Evolutionary conservation across 202 grass and related monocot genomes (phyloP).

Genomic region (Panicum hallii): DNA sequence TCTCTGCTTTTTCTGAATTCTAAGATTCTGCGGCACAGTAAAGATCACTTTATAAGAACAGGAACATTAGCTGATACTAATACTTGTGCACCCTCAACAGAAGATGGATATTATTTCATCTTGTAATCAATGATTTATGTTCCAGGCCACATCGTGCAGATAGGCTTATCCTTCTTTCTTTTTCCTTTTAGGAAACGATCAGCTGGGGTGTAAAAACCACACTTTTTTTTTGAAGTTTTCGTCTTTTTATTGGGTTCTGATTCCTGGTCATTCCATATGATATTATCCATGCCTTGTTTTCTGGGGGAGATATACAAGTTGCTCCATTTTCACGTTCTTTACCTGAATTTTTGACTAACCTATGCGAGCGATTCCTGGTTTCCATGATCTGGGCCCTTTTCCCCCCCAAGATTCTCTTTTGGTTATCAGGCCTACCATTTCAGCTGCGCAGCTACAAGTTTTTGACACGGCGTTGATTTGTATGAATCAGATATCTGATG

Average conservation of each 20-base stretch:
- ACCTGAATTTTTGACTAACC: conserved; percentile 3
- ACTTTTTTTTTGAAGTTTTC: background rate
- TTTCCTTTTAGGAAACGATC: background rate
- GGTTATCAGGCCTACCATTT: conserved; percentile 15
- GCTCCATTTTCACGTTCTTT: background rate
- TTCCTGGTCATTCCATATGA: background rate
- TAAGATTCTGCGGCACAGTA: background rate
- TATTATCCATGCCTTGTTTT: conserved; percentile 2
- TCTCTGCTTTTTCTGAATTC: background rate
- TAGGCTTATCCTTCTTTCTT: background rate
- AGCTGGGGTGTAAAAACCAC: background rate
- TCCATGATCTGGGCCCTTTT: background rate
- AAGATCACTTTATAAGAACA: background rate
- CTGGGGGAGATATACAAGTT: conserved; percentile 12
- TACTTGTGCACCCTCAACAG: background rate
- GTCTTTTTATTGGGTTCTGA: background rate
- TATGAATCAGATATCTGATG: conserved; percentile 77
- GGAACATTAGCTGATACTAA: background rate
- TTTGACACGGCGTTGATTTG: conserved; percentile 39
- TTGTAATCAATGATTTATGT: background rate
- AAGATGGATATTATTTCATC: background rate
- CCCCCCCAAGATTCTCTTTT: conserved; percentile 15
- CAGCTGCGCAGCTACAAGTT: background rate
- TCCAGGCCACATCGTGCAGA: background rate
- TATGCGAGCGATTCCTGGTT: background rate